These are phyloP conservation scores for Phytophthora fragariae DNA, from an alignment of 352 stramenopile species.

Conservation along the genomic window DNA sequence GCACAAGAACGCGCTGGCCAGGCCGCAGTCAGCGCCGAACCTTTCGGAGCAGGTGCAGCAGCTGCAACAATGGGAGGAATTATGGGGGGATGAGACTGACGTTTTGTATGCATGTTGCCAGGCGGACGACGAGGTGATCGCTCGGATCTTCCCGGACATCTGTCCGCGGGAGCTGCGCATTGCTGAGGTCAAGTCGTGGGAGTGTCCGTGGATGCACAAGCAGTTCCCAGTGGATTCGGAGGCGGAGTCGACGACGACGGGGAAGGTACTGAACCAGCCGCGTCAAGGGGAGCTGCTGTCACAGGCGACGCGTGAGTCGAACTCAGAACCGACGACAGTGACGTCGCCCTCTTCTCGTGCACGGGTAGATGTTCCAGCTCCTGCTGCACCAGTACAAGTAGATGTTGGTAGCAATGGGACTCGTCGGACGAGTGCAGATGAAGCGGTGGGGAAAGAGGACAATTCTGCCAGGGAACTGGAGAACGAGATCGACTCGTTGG, in stretches of 20 bases:
- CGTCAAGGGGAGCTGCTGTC: constrained; percentile 15
- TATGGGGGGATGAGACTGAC: neutral
- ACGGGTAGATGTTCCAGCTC: neutral
- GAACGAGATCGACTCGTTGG: constrained; percentile 44
- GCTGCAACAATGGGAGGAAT: neutral
- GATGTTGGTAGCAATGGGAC: constrained; percentile 16
- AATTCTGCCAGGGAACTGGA: constrained; percentile 45
- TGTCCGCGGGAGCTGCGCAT: constrained; percentile 83
- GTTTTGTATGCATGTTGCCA: constrained; percentile 19
- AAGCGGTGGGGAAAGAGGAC: constrained; percentile 6
- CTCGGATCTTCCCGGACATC: constrained; percentile 83
- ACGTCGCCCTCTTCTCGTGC: constrained; percentile 1
- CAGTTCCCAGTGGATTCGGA: constrained; percentile 35
- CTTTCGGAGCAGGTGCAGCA: constrained; percentile 37
- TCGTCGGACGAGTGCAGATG: neutral
- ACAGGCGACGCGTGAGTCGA: constrained; percentile 8
- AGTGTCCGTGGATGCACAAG: constrained; percentile 76
- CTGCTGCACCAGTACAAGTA: neutral
- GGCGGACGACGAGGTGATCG: constrained; percentile 58
- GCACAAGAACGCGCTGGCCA: constrained; percentile 16
- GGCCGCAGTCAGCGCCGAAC: constrained; percentile 34
- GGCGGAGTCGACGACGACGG: neutral
- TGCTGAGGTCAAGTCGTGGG: constrained; percentile 83
- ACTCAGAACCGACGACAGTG: neutral
- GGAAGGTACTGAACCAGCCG: constrained; percentile 4